These are phyloP conservation scores for Candida patagonica DNA, from an alignment of 805 yeast genomes.

Conservation along the genomic window DNA sequence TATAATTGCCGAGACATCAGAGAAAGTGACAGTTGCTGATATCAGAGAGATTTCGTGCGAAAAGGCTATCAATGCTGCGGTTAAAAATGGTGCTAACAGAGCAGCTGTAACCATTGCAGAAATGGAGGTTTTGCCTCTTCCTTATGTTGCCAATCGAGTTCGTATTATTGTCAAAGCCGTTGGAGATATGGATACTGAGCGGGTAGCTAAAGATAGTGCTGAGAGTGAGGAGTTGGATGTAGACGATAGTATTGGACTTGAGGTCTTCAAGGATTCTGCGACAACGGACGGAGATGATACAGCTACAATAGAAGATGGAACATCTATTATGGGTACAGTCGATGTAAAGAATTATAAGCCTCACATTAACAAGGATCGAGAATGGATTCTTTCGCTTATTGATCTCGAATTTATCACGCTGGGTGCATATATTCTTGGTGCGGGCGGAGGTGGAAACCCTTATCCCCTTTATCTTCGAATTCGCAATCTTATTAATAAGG, in stretches of 20 bases:
- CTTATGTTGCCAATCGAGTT: slow-evolving; percentile 22
- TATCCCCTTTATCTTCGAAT: slow-evolving; percentile 33
- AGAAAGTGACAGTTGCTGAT: slow-evolving; percentile 14
- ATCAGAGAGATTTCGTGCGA: slow-evolving; percentile 15
- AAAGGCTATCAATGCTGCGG: slow-evolving; percentile 19
- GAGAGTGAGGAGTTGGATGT: background rate
- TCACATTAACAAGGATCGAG: slow-evolving; percentile 19
- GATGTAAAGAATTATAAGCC: slow-evolving; percentile 20
- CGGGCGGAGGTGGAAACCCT: slow-evolving; percentile 47
- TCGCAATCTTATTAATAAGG: slow-evolving; percentile 27
- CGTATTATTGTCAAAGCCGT: slow-evolving; percentile 23
- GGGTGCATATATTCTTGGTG: slow-evolving; percentile 40
- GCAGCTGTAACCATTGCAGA: slow-evolving; percentile 24
- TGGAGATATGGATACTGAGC: slow-evolving; percentile 33
- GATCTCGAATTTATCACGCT: slow-evolving; percentile 35
- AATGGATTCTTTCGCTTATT: slow-evolving; percentile 33
- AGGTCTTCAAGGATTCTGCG: background rate
- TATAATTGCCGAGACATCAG: slow-evolving; percentile 11
- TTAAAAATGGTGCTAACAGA: slow-evolving; percentile 23
- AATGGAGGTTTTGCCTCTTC: slow-evolving; percentile 26
- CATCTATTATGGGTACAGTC: background rate
- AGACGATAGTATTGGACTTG: slow-evolving; percentile 2
- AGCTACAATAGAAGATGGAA: background rate
- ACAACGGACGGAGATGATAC: background rate
- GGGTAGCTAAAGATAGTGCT: background rate